Conservation (phyloP, 352 stramenopile species). For the Phytophthora pini region DNA sequence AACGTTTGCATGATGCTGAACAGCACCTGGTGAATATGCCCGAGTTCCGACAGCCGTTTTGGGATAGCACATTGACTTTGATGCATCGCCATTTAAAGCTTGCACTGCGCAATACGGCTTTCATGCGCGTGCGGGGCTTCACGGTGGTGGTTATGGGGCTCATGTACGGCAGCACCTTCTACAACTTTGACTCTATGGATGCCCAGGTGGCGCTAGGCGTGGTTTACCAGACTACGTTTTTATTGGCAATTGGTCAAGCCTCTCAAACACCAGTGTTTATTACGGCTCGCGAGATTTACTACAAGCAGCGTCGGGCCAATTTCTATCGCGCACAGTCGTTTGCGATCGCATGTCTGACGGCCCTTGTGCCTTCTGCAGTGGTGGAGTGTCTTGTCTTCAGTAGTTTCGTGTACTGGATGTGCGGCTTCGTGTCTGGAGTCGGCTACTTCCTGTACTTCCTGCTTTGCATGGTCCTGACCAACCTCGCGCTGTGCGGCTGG, state of each 20-base stretch:
- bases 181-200: slow-evolving; percentile 40
- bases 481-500: slow-evolving; percentile 22
- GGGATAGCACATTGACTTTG: slow-evolving; percentile 43
- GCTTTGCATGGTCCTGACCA: slow-evolving; percentile 28
- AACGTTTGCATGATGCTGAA: slow-evolving; percentile 14
- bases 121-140: slow-evolving; percentile 27
- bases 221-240: slow-evolving; percentile 74
- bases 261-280: slow-evolving; percentile 68
- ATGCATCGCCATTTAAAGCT: slow-evolving; percentile 37
- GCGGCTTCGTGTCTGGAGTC: slow-evolving; percentile 19
- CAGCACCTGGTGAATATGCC: slow-evolving; percentile 61
- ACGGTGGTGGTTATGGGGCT: slow-evolving; percentile 38
- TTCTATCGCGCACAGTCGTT: slow-evolving; percentile 77
- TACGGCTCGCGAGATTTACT: slow-evolving; percentile 54
- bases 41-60: slow-evolving; percentile 50
- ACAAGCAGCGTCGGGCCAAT: slow-evolving; percentile 85
- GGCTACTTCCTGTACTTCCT: slow-evolving; percentile 13
- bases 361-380: slow-evolving; percentile 9
- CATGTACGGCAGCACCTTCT: slow-evolving; percentile 40
- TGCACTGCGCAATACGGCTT: slow-evolving; percentile 29
- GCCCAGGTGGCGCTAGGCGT: slow-evolving; percentile 51
- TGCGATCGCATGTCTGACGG: slow-evolving; percentile 36
- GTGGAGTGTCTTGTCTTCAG: too few relatives aligned
- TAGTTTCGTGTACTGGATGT: slow-evolving; percentile 83
- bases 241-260: slow-evolving; percentile 60